Evolutionary conservation across 148 eudicot species (phyloP).

Genomic region (Rhododendron simsii): DNA sequence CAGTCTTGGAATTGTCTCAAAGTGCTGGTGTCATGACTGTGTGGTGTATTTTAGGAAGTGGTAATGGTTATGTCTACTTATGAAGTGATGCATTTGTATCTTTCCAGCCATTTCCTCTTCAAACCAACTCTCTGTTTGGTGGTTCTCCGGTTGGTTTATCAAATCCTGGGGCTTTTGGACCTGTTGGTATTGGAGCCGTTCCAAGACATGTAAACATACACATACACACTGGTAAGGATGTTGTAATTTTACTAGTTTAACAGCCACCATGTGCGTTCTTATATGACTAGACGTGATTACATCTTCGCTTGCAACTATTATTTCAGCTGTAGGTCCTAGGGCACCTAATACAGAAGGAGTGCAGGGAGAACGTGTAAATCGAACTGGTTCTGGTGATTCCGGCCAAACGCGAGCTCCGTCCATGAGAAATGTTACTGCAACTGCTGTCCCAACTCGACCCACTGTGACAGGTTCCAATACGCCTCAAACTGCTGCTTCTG

Average conservation of each 20-base stretch:
- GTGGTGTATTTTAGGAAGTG: not conserved
- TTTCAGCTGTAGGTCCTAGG: conserved; percentile 65
- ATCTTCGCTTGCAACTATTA: conserved; percentile 35
- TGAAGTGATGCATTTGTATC: not conserved
- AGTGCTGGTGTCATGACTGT: not conserved
- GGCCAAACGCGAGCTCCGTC: conserved; percentile 38
- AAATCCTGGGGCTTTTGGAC: conserved; percentile 46
- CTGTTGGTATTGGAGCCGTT: conserved; percentile 59
- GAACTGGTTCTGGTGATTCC: conserved; percentile 37
- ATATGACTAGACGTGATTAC: not conserved
- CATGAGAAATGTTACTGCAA: conserved; percentile 45
- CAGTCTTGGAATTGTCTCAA: not conserved
- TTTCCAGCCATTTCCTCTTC: conserved; percentile 90
- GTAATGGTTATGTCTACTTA: not conserved
- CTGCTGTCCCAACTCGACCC: conserved; percentile 49
- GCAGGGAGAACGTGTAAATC: conserved; percentile 41
- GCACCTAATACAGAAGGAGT: conserved; percentile 50
- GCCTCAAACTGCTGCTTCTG: conserved; percentile 42
- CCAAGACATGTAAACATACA: conserved; percentile 88
- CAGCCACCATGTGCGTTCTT: not conserved
- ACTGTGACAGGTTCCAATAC: conserved; percentile 36
- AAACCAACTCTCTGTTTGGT: conserved; percentile 66
- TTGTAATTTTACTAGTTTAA: not conserved
- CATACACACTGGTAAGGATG: conserved; percentile 75
- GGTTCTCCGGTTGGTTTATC: conserved; percentile 38